phyloP scores from a whole-genome alignment of 495 filamentous ascomycete genomes.

The Penicillium samsonianum region DNA sequence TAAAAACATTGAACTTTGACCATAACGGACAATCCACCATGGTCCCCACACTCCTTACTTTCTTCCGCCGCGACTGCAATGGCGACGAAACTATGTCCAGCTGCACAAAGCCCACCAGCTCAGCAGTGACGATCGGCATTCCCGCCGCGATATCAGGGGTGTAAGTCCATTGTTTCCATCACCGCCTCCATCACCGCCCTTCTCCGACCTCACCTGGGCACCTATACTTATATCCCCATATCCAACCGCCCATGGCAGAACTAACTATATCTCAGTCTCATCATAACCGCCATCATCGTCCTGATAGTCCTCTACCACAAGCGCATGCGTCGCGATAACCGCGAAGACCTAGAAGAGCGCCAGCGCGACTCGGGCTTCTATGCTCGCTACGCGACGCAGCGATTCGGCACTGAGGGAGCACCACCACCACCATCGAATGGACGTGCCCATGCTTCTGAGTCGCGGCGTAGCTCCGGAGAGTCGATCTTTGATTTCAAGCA shows the following conservation, averaged over 20 bases:
- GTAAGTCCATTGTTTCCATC: conserved; percentile 8
- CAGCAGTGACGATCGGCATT: conserved; percentile 9
- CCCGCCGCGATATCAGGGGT: conserved; percentile 12
- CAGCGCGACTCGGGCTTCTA: conserved; percentile 9
- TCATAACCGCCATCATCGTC: conserved; percentile 12
- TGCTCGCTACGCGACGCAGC: conserved; percentile 7
- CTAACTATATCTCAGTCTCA: conserved; percentile 1
- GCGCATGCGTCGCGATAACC: conserved; percentile 9
- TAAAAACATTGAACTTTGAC: background rate
- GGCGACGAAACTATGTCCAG: conserved; percentile 10
- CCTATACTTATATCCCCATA: background rate
- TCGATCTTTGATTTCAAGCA: conserved; percentile 14
- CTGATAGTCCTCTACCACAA: conserved; percentile 13
- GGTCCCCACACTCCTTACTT: conserved; percentile 3
- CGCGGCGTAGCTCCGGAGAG: conserved; percentile 10
- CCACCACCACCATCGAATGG: background rate
- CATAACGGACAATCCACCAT: background rate
- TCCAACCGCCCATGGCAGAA: background rate
- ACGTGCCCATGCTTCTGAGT: background rate
- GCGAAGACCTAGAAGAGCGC: conserved; percentile 17
- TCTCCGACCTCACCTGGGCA: background rate
- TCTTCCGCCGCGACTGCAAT: conserved; percentile 8
- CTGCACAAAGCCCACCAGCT: conserved; percentile 18
- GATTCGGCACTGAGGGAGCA: conserved; percentile 7
- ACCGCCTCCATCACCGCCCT: background rate